These are phyloP conservation scores for Skeletonema potamos DNA, from an alignment of 108 stramenopile genomes.

Conservation along the genomic window DNA sequence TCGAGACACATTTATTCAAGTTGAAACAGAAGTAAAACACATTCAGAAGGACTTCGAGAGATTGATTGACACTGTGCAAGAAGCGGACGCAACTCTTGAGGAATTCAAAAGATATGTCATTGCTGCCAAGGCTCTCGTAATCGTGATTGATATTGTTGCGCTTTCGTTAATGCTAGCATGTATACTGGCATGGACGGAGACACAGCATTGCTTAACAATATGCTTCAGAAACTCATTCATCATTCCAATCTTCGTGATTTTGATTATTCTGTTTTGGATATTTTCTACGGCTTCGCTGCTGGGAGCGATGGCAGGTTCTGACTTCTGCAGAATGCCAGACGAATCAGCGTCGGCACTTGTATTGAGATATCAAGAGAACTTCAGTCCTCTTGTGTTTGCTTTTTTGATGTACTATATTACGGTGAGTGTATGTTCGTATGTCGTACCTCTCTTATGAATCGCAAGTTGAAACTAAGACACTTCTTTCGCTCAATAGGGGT, in stretches of 20 bases:
- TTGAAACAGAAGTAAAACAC: slow-evolving; percentile 21
- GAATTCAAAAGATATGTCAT: slow-evolving; percentile 16
- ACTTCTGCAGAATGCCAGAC: slow-evolving; percentile 29
- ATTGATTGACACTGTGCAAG: not conserved
- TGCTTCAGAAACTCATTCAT: slow-evolving; percentile 13
- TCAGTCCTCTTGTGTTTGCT: slow-evolving; percentile 20
- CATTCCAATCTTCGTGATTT: slow-evolving; percentile 14
- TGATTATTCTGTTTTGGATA: slow-evolving; percentile 33
- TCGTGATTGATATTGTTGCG: slow-evolving; percentile 23
- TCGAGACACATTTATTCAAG: slow-evolving; percentile 16
- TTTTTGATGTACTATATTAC: slow-evolving; percentile 32
- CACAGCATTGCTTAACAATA: slow-evolving; percentile 4
- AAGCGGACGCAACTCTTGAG: slow-evolving; percentile 10
- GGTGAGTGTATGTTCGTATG: slow-evolving; percentile 2
- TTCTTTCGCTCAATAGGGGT: slow-evolving; percentile 7
- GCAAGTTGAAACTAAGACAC: not conserved
- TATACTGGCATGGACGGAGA: slow-evolving; percentile 28
- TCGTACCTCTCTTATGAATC: not conserved
- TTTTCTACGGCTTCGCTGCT: slow-evolving; percentile 24
- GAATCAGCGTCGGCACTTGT: slow-evolving; percentile 12
- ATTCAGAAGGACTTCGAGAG: slow-evolving; percentile 13
- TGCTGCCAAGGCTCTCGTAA: slow-evolving; percentile 30
- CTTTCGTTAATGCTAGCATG: slow-evolving; percentile 21
- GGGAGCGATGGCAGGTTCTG: slow-evolving; percentile 30
- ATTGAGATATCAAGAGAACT: slow-evolving; percentile 1